These are phyloP conservation scores for Jamesozyma hellenica DNA, from an alignment of 805 yeast genomes.

Conservation along the genomic window DNA sequence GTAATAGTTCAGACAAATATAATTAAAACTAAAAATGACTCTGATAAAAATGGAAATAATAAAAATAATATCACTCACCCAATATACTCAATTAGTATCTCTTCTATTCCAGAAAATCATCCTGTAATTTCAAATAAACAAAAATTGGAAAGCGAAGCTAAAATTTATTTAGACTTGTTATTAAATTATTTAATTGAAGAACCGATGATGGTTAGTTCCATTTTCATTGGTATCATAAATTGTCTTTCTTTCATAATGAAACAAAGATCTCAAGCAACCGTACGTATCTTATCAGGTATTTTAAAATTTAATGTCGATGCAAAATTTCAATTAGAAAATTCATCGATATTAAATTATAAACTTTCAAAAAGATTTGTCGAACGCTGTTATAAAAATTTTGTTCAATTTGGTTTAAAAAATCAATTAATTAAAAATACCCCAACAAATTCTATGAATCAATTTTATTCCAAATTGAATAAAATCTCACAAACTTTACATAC, in stretches of 20 bases:
- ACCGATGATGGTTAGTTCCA: conserved; percentile 43
- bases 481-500: conserved; percentile 27
- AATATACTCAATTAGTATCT: conserved; percentile 31
- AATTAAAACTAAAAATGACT: conserved; percentile 13
- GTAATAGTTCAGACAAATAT: conserved; percentile 40
- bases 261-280: conserved; percentile 50
- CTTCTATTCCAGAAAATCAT: conserved; percentile 47
- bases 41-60: not conserved
- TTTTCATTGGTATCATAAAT: conserved; percentile 59
- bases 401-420: conserved; percentile 33
- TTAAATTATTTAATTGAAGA: conserved; percentile 47
- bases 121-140: conserved; percentile 45
- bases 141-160: conserved; percentile 61
- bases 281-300: conserved; percentile 47
- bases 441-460: conserved; percentile 14
- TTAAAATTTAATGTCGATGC: conserved; percentile 52
- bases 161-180: conserved; percentile 55
- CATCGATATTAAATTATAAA: conserved; percentile 35
- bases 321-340: conserved; percentile 39
- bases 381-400: conserved; percentile 41
- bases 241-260: conserved; percentile 54
- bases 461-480: conserved; percentile 22
- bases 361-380: conserved; percentile 54
- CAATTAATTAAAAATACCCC: conserved; percentile 23
- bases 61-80: not conserved